phyloP scores from a whole-genome alignment of 371 early-diverging fungal genomes.

The Mucor indicus region DNA sequence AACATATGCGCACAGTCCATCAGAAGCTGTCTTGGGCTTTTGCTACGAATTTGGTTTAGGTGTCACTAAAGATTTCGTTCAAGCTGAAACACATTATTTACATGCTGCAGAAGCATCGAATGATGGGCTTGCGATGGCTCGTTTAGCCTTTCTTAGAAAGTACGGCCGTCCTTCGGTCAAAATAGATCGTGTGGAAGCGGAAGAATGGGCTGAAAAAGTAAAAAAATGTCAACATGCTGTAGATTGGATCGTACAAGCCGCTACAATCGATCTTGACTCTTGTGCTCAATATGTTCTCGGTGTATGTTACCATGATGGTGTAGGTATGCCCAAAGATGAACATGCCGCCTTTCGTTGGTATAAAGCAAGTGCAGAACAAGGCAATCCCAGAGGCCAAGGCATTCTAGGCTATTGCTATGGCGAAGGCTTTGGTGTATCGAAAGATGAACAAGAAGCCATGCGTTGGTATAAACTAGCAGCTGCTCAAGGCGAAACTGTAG shows the following conservation, averaged over 20 bases:
- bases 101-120: constrained; percentile 28
- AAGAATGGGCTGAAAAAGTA: constrained; percentile 47
- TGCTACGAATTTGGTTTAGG: constrained; percentile 81
- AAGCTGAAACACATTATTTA: constrained; percentile 57
- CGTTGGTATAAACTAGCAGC: constrained; percentile 70
- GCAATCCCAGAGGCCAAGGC: constrained; percentile 65
- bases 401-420: constrained; percentile 74
- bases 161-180: constrained; percentile 70
- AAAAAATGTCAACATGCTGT: constrained; percentile 37
- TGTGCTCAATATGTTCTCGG: constrained; percentile 57
- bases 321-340: constrained; percentile 52
- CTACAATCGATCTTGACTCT: constrained; percentile 34
- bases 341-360: constrained; percentile 58
- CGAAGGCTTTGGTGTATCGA: constrained; percentile 73
- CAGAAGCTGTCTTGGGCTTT: constrained; percentile 55
- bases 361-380: constrained; percentile 54
- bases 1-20: constrained; percentile 28
- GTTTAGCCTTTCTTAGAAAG: constrained; percentile 69
- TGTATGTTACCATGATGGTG: constrained; percentile 69
- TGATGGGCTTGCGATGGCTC: constrained; percentile 55
- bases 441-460: constrained; percentile 64
- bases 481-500: constrained; percentile 62
- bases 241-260: constrained; percentile 58
- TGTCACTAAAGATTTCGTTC: constrained; percentile 26
- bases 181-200: constrained; percentile 69